Base-by-base conservation (phyloP, 1,284 basidiomycete species). In the Xerocomus nothofagi region DNA sequence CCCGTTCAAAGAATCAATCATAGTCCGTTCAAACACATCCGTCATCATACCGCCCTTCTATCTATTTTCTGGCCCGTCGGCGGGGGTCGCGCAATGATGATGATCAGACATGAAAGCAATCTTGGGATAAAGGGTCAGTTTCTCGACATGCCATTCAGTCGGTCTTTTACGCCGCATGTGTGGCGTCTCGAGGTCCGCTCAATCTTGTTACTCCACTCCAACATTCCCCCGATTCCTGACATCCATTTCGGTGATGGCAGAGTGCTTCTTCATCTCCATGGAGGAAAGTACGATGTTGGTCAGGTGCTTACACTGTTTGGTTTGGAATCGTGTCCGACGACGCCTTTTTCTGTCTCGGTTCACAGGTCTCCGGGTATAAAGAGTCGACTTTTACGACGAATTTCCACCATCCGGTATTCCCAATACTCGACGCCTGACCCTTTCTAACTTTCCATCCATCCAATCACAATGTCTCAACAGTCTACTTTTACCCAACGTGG, bases 301-400 rank as follows among this genome's bases (percentile, higher is more conserved):
- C 38, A 39, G 38, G 7, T 17, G 10, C 21, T 17, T 8, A 12
- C 10, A 23, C n/a, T 30, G n/a, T 8, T 17, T 40, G 14, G 17
- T 27, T 26, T 26, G 11, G 38, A 26, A 14, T 39, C 17, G 10
- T 15, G 11, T 12, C 27, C 9, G 7, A 20, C 5, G 14, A 20
- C 9, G 8, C n/a, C 26, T 20, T 12, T 39, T 39, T 39, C 10
- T 3, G 41, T 10, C 29, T 18, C 8, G 26, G 17, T 40, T 11
- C 23, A 26, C 26, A 40, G 6, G 17, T n/a, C 40, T 26, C 18
- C 17, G 26, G 26, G 43, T 46, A 46, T 46, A 46, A 46, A 46
- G 27, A 15, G 27, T 24, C 27, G 20, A 30, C 17, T 3, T 27
- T 44, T 27, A 18, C 21, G n/a, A 27, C 18, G 10, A n/a, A 44